phyloP scores from a whole-genome alignment of 371 early-diverging fungal genomes.

The Mucor plumbeus region DNA sequence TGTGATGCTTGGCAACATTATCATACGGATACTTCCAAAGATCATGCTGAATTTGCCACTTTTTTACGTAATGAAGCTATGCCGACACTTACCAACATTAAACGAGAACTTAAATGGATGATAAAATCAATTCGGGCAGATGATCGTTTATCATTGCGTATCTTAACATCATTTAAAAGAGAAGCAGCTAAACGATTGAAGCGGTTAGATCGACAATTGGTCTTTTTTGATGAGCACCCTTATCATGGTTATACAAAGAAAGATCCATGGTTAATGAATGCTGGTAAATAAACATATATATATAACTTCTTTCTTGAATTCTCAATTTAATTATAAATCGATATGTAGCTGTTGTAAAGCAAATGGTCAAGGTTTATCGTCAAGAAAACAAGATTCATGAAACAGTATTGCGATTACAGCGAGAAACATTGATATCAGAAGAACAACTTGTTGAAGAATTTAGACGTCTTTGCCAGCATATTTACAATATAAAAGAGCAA shows the following conservation, averaged over 20 bases:
- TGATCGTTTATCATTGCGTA: slow-evolving; percentile 38
- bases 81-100: slow-evolving; percentile 38
- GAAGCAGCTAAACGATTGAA: slow-evolving; percentile 35
- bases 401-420: slow-evolving; percentile 47
- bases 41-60: slow-evolving; percentile 34
- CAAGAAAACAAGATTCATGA: slow-evolving; percentile 55
- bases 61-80: slow-evolving; percentile 40
- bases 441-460: slow-evolving; percentile 42
- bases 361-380: slow-evolving; percentile 46
- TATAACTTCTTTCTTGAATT: background rate
- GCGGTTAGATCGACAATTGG: slow-evolving; percentile 36
- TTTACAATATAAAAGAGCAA: slow-evolving; percentile 30
- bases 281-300: slow-evolving; percentile 25
- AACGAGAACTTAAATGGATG: slow-evolving; percentile 46
- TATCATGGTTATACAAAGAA: slow-evolving; percentile 34
- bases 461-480: slow-evolving; percentile 35
- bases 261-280: slow-evolving; percentile 53
- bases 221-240: slow-evolving; percentile 47
- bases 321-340: background rate
- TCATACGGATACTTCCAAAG: slow-evolving; percentile 29
- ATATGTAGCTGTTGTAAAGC: slow-evolving; percentile 39
- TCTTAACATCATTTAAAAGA: slow-evolving; percentile 31
- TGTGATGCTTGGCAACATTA: slow-evolving; percentile 45
- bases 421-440: slow-evolving; percentile 39
- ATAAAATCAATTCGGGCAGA: slow-evolving; percentile 40